These are phyloP conservation scores for Ceratonia siliqua DNA, from an alignment of 306 rosid genomes.

Conservation along the genomic window DNA sequence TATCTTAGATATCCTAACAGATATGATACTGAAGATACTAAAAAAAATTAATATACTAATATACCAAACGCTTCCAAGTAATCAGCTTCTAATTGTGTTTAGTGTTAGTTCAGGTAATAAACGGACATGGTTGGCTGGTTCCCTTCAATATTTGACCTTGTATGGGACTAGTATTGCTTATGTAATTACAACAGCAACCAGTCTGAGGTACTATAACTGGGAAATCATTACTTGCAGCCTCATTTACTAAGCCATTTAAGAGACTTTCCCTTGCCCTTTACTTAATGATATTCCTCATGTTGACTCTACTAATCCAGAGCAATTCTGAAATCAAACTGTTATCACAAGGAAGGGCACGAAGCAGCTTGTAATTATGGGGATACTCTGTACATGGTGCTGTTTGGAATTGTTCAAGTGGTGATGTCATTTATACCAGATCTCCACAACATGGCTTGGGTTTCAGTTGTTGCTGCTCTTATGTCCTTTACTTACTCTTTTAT, in stretches of 20 bases:
- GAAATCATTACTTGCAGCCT: too few species aligned
- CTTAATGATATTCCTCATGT: too few species aligned
- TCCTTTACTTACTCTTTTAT: slow-evolving; percentile 74
- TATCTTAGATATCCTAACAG: too few species aligned
- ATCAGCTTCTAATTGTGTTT: slow-evolving; percentile 20
- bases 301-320: slow-evolving; percentile 52
- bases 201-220: slow-evolving; percentile 67
- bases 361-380: slow-evolving; percentile 62
- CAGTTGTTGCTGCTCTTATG: slow-evolving; percentile 73
- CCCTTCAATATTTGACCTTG: slow-evolving; percentile 54
- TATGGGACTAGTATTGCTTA: slow-evolving; percentile 57
- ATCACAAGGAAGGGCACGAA: slow-evolving; percentile 70
- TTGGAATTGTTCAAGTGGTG: slow-evolving; percentile 69
- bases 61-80: too few species aligned
- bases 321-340: slow-evolving; percentile 68
- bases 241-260: too few species aligned
- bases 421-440: slow-evolving; percentile 91
- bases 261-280: too few species aligned
- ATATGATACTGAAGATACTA: too few species aligned
- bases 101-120: slow-evolving; percentile 48
- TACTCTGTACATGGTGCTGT: slow-evolving; percentile 55
- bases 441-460: slow-evolving; percentile 85
- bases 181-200: slow-evolving; percentile 52
- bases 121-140: slow-evolving; percentile 49
- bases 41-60: too few species aligned